phyloP scores from a whole-genome alignment of 139 green algal species.

The Nannochloris sp. region DNA sequence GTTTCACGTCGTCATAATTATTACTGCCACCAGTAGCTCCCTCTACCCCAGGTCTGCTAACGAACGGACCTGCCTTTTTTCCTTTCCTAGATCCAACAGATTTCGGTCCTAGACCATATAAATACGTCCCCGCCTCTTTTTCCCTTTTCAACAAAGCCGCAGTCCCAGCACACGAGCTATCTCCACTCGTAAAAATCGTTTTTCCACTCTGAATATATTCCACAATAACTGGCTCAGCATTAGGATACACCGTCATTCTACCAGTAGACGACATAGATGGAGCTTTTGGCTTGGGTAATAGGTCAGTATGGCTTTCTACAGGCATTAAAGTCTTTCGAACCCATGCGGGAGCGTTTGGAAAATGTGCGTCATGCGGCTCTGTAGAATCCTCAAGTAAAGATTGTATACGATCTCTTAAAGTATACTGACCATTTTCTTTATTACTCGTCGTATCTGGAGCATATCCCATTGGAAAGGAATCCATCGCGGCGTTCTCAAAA shows the following conservation, averaged over 20 bases:
- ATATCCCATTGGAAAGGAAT: neutral
- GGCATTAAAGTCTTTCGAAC: neutral
- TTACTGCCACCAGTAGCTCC: neutral
- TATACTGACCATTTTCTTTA: no score
- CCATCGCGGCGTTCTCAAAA: neutral
- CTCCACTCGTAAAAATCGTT: constrained; percentile 8
- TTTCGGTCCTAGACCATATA: constrained; percentile 2
- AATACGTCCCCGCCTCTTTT: constrained; percentile 12
- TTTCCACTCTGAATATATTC: neutral
- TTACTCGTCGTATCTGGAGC: no score
- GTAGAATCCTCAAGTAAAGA: no score
- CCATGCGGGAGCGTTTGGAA: neutral
- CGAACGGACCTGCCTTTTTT: neutral
- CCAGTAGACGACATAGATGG: neutral
- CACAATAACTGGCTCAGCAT: neutral
- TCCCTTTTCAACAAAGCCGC: constrained; percentile 8
- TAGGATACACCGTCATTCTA: neutral
- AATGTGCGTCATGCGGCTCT: neutral
- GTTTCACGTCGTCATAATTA: no score
- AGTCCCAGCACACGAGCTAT: constrained; percentile 3
- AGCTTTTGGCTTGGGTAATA: neutral
- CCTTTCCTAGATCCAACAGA: neutral
- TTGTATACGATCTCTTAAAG: no score
- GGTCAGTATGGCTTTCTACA: neutral
- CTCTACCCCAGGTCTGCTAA: neutral